Evolutionary conservation across 768 basidiomycete species (phyloP).

Genomic region (Crassisporium funariophilum): DNA sequence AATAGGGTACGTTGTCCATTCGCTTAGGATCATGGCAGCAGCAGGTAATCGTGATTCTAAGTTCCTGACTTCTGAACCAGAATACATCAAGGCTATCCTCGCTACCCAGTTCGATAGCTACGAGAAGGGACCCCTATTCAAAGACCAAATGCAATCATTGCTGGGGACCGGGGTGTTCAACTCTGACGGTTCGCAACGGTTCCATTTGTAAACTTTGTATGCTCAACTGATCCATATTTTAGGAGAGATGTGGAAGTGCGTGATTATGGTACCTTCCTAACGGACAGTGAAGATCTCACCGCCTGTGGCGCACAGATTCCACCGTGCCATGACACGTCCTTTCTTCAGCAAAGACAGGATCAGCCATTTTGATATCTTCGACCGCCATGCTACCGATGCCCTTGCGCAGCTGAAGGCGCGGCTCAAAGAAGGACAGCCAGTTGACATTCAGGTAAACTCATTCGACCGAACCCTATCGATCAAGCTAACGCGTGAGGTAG

Average conservation of each 20-base stretch:
- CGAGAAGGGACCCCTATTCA: slow-evolving; percentile 27
- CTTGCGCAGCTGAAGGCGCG: slow-evolving; percentile 46
- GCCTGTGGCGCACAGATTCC: slow-evolving; percentile 57
- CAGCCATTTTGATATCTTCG: slow-evolving; percentile 57
- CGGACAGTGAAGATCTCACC: too few relatives aligned
- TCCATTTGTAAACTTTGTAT: background rate
- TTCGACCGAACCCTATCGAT: too few relatives aligned
- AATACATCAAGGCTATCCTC: slow-evolving; percentile 49
- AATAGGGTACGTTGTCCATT: slow-evolving; percentile 30
- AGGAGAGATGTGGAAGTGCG: slow-evolving; percentile 63
- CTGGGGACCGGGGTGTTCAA: slow-evolving; percentile 65
- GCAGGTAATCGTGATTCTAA: slow-evolving; percentile 13
- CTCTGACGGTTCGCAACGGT: slow-evolving; percentile 43
- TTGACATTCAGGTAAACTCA: too few relatives aligned
- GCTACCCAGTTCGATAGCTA: slow-evolving; percentile 41
- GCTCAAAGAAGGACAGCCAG: slow-evolving; percentile 45
- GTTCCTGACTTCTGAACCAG: slow-evolving; percentile 51
- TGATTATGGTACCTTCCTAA: background rate
- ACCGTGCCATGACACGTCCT: slow-evolving; percentile 60
- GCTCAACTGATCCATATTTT: background rate
- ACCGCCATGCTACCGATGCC: slow-evolving; percentile 49
- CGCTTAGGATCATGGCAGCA: background rate
- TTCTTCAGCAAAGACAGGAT: slow-evolving; percentile 60
- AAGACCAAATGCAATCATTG: slow-evolving; percentile 26
- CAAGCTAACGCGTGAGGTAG: too few relatives aligned